Conservation (phyloP, 1,139 yeast genomes). For the Eremothecium cymbalariae region DNA sequence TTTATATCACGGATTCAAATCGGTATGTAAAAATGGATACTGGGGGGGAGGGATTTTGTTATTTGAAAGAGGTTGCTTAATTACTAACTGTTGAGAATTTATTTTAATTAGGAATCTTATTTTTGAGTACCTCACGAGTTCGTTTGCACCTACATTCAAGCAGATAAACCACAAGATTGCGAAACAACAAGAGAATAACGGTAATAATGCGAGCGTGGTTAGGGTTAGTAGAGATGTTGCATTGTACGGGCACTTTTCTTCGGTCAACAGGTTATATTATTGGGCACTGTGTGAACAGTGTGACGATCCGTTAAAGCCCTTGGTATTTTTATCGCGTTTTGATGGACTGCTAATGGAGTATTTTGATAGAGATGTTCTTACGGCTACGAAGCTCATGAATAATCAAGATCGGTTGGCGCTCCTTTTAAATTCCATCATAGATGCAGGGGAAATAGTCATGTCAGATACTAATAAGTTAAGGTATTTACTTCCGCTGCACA, state of each 20-base stretch:
- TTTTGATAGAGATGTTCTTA: slow-evolving; percentile 26
- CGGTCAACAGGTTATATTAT: slow-evolving; percentile 17
- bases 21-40: slow-evolving; percentile 8
- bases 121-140: slow-evolving; percentile 25
- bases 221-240: slow-evolving; percentile 20
- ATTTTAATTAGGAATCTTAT: slow-evolving; percentile 13
- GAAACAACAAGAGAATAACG: slow-evolving; percentile 16
- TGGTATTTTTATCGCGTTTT: slow-evolving; percentile 19
- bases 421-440: slow-evolving; percentile 43
- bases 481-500: slow-evolving; percentile 58
- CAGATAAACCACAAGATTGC: slow-evolving; percentile 20
- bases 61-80: too few species aligned
- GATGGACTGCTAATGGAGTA: slow-evolving; percentile 23
- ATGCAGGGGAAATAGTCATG: slow-evolving; percentile 63
- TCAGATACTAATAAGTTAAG: slow-evolving; percentile 66
- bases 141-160: slow-evolving; percentile 24
- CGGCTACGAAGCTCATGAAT: slow-evolving; percentile 22
- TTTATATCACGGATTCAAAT: slow-evolving; percentile 26
- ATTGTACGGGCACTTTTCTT: slow-evolving; percentile 20
- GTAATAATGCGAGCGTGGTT: slow-evolving; percentile 3
- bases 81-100: slow-evolving; percentile 4
- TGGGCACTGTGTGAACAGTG: slow-evolving; percentile 19
- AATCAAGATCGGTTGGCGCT: slow-evolving; percentile 27
- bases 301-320: slow-evolving; percentile 16
- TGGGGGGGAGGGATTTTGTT: background rate